These are phyloP conservation scores for Hibiscus mutabilis DNA, from an alignment of 345 rosid genomes.

Conservation along the genomic window DNA sequence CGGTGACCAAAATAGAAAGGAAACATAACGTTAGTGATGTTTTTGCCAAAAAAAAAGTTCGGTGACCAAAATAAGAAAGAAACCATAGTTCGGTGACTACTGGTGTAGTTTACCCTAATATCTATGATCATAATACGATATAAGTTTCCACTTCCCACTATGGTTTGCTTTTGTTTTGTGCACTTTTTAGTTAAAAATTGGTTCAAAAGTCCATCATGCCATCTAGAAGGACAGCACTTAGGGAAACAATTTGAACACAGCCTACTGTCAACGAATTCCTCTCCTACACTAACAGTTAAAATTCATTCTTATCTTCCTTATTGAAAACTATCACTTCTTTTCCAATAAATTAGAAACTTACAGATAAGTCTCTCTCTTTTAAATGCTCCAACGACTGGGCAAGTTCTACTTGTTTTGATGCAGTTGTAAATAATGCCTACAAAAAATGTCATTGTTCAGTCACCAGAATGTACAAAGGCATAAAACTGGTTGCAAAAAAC, in stretches of 20 bases:
- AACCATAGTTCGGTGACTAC: no score
- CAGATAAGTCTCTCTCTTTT: constrained; percentile 43
- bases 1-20: no score
- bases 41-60: no score
- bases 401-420: constrained; percentile 84
- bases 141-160: neutral
- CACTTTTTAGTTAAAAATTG: neutral
- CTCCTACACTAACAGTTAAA: neutral
- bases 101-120: no score
- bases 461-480: neutral
- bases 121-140: neutral
- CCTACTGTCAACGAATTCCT: neutral
- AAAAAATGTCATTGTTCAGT: constrained; percentile 13
- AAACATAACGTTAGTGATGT: no score
- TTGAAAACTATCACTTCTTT: neutral
- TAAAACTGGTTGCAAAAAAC: neutral
- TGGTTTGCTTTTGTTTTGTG: neutral
- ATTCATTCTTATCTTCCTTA: neutral
- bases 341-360: constrained; percentile 26
- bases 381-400: constrained; percentile 75
- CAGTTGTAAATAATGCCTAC: constrained; percentile 81
- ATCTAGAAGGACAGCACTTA: neutral
- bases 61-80: no score
- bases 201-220: neutral
- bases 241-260: neutral